Evolutionary conservation across 805 yeast genomes (phyloP), one percentile per base, ranked within the genome.

Genomic region (Myxozyma melibiosi): DNA sequence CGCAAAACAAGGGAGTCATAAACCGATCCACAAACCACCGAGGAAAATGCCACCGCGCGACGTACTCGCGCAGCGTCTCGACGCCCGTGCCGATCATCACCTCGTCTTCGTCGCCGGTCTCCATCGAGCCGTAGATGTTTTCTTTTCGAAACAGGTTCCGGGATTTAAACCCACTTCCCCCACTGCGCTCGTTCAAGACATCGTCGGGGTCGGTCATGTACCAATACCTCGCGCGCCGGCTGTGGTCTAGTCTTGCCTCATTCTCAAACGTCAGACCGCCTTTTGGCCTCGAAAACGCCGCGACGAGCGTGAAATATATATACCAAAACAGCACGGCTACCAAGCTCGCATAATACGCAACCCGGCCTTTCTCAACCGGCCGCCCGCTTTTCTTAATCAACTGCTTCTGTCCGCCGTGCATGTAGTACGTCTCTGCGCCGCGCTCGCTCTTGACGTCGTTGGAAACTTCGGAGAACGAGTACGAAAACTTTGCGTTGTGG

Each of bases 391-490:
- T 31, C n/a, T 51, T 41, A 20, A 58, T 20, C 27, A 39, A 4
- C 6, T 57, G 57, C 5, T 25, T 38, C 31, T 51, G 56, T 3
- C 62, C 62, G 30, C 60, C 63, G 37, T 58, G 61, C 37, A 58
- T 24, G 45, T 25, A 58, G 30, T 58, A 58, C 8, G 63, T 58
- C 16, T 30, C 27, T 3, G 52, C 48, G 13, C 25, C 22, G 2
- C 51, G 43, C 16, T 41, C 40, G 20, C 27, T 38, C 38, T 38
- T 27, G 4, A 6, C 38, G 27, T 31, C 37, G 7, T 11, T 24
- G 11, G 20, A 24, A n/a, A 51, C 14, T 25, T 56, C 63, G 3
- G 57, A 51, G 30, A 58, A 58, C 30, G 63, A 58, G 35, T 55
- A 58, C 18, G 61, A 34, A 34, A 58, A 58, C 27, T 47, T 46